phyloP scores from a whole-genome alignment of 2,329 filamentous ascomycete species.

The Aspergillus alliaceus region DNA sequence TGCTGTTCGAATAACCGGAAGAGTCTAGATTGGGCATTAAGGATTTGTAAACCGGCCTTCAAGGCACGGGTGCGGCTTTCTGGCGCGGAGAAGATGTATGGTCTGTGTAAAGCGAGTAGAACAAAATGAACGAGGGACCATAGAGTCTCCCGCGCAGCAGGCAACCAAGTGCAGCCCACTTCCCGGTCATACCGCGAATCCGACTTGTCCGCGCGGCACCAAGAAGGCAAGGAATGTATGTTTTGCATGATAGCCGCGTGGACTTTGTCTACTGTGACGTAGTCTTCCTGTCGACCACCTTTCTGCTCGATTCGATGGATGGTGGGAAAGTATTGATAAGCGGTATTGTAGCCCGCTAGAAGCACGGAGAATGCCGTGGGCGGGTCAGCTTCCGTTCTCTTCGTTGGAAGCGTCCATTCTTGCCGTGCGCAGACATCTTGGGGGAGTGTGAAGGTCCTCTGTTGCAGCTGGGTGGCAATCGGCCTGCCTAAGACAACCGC shows the following conservation, averaged over 20 bases:
- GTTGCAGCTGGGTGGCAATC: slow-evolving; percentile 13
- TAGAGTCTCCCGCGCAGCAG: slow-evolving; percentile 13
- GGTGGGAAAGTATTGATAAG: slow-evolving; percentile 6
- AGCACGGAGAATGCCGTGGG: slow-evolving; percentile 7
- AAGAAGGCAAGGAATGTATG: slow-evolving; percentile 12
- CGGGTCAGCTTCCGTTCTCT: slow-evolving; percentile 6
- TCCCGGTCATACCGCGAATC: slow-evolving; percentile 16
- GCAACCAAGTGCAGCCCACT: slow-evolving; percentile 15
- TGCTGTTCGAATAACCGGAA: slow-evolving; percentile 12
- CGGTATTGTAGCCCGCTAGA: slow-evolving; percentile 8
- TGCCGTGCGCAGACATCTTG: slow-evolving; percentile 3
- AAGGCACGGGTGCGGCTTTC: slow-evolving; percentile 16
- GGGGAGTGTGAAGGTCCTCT: slow-evolving; percentile 8
- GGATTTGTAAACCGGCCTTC: slow-evolving; percentile 16
- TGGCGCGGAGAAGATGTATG: slow-evolving; percentile 17
- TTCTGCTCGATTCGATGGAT: slow-evolving; percentile 3
- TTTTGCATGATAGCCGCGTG: slow-evolving; percentile 10
- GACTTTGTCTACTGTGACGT: slow-evolving; percentile 11
- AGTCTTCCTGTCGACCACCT: slow-evolving; percentile 5
- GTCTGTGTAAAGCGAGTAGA: slow-evolving; percentile 20
- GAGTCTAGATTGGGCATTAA: slow-evolving; percentile 15
- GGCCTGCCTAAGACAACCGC: slow-evolving; percentile 20
- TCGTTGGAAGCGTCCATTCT: slow-evolving; percentile 9
- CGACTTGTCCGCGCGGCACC: slow-evolving; percentile 15
- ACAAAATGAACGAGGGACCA: slow-evolving; percentile 17